These are phyloP conservation scores for Pyricularia grisea DNA, from an alignment of 2,329 filamentous ascomycete genomes.

Conservation along the genomic window DNA sequence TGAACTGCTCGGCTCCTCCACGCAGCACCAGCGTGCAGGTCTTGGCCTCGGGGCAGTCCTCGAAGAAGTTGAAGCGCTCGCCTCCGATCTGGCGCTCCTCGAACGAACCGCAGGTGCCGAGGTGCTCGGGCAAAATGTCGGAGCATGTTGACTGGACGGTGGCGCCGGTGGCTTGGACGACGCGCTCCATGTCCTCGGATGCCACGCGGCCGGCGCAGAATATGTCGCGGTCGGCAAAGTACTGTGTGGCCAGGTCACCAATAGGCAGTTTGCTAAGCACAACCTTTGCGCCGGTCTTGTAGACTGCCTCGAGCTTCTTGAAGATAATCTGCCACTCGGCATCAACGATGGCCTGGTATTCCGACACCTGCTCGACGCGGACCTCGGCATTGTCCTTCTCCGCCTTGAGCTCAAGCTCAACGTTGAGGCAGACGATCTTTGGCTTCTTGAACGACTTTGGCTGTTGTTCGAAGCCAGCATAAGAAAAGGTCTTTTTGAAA, in stretches of 20 bases:
- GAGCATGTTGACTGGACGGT: constrained; percentile 93
- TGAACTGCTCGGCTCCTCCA: constrained; percentile 97
- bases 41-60: constrained; percentile 89
- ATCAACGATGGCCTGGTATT: constrained; percentile 98
- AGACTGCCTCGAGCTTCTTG: constrained; percentile 94
- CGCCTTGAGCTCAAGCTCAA: constrained; percentile 95
- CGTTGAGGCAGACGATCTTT: constrained; percentile 95
- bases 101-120: constrained; percentile 83
- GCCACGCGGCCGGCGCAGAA: constrained; percentile 96
- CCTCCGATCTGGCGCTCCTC: constrained; percentile 96
- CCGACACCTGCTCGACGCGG: constrained; percentile 92
- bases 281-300: constrained; percentile 88
- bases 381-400: constrained; percentile 99
- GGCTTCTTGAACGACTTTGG: constrained; percentile 91
- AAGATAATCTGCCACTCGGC: constrained; percentile 99
- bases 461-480: constrained; percentile 98
- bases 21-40: constrained; percentile 94
- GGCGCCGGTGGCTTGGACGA: constrained; percentile 89
- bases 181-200: constrained; percentile 87
- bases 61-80: constrained; percentile 97
- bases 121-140: constrained; percentile 79
- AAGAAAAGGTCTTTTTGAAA: constrained; percentile 99
- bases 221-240: constrained; percentile 93
- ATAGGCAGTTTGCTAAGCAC: constrained; percentile 96
- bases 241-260: constrained; percentile 94